Conservation (phyloP, 2,329 filamentous ascomycete species). For the Talaromyces sp. region DNA sequence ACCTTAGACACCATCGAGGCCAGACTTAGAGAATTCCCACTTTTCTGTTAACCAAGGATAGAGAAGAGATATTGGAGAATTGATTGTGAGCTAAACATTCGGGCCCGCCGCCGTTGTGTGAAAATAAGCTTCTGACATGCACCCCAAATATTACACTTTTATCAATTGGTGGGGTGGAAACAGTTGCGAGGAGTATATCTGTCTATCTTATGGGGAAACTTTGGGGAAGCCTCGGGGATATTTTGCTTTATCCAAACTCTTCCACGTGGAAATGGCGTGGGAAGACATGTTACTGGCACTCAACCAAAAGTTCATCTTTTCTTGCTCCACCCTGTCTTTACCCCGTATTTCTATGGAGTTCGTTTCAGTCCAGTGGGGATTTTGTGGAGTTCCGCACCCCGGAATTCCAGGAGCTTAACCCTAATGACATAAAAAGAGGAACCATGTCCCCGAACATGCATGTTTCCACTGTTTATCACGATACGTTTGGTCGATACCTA, state of each 20-base stretch:
- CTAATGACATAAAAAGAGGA: neutral
- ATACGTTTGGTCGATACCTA: neutral
- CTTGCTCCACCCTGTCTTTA: neutral
- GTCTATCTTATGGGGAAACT: too few species aligned
- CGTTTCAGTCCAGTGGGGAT: neutral
- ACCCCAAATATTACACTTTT: too few species aligned
- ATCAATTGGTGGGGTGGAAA: too few species aligned
- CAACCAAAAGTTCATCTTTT: neutral
- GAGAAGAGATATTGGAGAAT: neutral
- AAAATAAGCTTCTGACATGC: neutral
- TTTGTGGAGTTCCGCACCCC: neutral
- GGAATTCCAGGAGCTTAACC: neutral
- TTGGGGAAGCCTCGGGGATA: too few species aligned
- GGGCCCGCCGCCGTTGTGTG: neutral
- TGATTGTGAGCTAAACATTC: neutral
- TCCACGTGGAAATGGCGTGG: too few species aligned
- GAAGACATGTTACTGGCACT: too few species aligned
- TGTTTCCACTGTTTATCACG: neutral
- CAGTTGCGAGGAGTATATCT: too few species aligned
- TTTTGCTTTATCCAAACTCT: too few species aligned
- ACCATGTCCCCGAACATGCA: neutral
- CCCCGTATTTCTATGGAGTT: neutral
- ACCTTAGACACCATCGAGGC: neutral
- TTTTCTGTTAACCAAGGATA: neutral
- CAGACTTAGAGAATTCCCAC: neutral